Conservation (phyloP, 768 basidiomycete genomes). For the Xanthoconium stramineum region DNA sequence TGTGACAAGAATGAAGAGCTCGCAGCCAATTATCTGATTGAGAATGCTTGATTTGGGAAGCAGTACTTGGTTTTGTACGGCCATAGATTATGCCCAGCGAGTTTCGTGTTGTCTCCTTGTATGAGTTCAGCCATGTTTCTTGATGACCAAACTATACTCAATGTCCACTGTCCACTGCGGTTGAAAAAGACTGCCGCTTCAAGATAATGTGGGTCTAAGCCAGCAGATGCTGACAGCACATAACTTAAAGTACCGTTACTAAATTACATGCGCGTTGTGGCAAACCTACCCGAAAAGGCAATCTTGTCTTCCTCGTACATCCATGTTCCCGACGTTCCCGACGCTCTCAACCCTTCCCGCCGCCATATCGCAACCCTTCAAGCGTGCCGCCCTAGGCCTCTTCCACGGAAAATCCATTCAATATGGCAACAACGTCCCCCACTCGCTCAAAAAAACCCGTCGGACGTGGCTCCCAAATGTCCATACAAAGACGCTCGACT, state of each 20-base stretch:
- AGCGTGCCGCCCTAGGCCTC: constrained; percentile 75
- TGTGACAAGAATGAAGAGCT: constrained; percentile 10
- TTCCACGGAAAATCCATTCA: constrained; percentile 80
- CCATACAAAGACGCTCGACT: constrained; percentile 70
- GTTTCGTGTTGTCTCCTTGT: background rate
- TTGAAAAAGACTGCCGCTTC: too few relatives aligned
- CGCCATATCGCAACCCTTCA: constrained; percentile 65
- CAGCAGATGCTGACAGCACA: too few relatives aligned
- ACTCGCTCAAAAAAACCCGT: constrained; percentile 85
- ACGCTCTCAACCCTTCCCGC: constrained; percentile 21
- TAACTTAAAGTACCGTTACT: too few relatives aligned
- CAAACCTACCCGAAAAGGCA: constrained; percentile 1
- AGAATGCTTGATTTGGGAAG: background rate
- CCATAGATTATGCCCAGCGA: too few relatives aligned
- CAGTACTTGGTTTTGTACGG: background rate
- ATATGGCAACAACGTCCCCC: constrained; percentile 86
- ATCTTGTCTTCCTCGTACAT: background rate
- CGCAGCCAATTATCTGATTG: constrained; percentile 1
- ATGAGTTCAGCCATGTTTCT: background rate
- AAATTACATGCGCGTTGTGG: too few relatives aligned
- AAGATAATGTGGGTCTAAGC: too few relatives aligned
- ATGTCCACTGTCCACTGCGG: too few relatives aligned
- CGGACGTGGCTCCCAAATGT: constrained; percentile 88
- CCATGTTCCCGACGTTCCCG: constrained; percentile 24
- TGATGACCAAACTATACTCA: background rate